Base-by-base conservation (phyloP, 306 rosid genomes). In the Pyrus bretschneideri region DNA sequence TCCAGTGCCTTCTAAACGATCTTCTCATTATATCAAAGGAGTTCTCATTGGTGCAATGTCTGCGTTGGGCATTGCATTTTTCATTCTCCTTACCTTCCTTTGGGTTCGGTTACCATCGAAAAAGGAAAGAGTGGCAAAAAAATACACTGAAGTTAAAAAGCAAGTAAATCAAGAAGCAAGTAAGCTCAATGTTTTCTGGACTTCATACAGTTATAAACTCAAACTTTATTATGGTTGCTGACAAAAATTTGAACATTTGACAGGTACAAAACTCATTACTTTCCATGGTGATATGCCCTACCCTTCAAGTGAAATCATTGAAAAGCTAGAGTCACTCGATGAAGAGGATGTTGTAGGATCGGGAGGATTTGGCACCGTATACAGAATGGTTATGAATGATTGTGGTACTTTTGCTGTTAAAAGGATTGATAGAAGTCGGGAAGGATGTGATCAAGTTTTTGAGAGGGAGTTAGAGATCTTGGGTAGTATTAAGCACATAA, bases 351-450 rank as follows among this genome's bases (percentile, higher is more conserved):
- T 91, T 63, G 89, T 96, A 54, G 99, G 99, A 10, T 91, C 98
- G 1, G 99, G 99, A 51, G 99, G 97, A 44, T 87, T 87, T 54
- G 99, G 97, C 45, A 92, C 96, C 15, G 99, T 96, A 54, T 92
- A 91, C 78, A 86, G 94, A 51, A 96, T 93, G 99, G 93, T 91
- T 60, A 96, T 96, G 98, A 92, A 89, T 79, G 98, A 96, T 76
- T 77, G 93, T 21, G 94, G 93, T 66, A 84, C 91, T 29, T 96
- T 93, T 84, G 99, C 99, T 44, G 98, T 96, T 71, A 96, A 96
- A 87, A 74, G 86, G 70, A 89, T 96, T 38, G 99, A 96, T 66
- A 84, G 93, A 79, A 85, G 87, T 67, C 86, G 83, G 13, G 89
- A 86, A 77, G 97, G 96, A 75, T 91, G 91, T 8, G 98, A 96